These are phyloP conservation scores for Hypoxylon sp. DNA, from an alignment of 2,329 filamentous ascomycete species.

Conservation along the genomic window DNA sequence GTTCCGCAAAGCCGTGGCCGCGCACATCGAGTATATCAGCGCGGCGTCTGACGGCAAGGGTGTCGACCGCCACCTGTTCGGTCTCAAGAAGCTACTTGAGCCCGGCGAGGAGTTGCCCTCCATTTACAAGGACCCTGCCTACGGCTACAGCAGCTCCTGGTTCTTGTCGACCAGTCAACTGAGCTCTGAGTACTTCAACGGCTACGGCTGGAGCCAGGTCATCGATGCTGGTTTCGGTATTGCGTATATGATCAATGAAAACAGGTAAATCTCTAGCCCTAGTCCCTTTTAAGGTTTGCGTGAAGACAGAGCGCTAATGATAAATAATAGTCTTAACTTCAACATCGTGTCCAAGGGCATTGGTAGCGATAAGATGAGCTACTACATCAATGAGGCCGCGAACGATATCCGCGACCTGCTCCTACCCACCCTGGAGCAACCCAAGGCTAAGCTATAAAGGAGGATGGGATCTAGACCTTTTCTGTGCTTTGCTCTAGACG, in stretches of 20 bases:
- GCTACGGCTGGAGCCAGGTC: constrained; percentile 98
- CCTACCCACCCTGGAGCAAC: constrained; percentile 80
- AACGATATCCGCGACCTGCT: constrained; percentile 90
- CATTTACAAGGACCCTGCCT: constrained; percentile 91
- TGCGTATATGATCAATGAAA: constrained; percentile 99
- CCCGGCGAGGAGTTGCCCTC: constrained; percentile 85
- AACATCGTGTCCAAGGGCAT: constrained; percentile 96
- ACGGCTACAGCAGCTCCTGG: constrained; percentile 87
- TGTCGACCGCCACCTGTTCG: constrained; percentile 97
- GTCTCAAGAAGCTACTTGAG: constrained; percentile 89
- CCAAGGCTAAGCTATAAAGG: constrained; percentile 88
- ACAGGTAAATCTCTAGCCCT: constrained; percentile 71
- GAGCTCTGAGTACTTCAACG: constrained; percentile 97
- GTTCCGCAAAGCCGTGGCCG: constrained; percentile 85
- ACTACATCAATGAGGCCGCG: constrained; percentile 95
- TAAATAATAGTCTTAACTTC: constrained; percentile 83
- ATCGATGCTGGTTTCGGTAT: constrained; percentile 97
- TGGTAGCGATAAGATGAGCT: constrained; percentile 92
- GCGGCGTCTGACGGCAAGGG: constrained; percentile 93
- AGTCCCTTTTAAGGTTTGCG: not conserved
- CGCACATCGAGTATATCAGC: constrained; percentile 91
- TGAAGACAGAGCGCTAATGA: constrained; percentile 33
- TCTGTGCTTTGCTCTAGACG: not conserved
- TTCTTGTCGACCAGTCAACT: constrained; percentile 91
- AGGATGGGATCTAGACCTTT: too few species aligned